phyloP scores from a whole-genome alignment of 1,284 basidiomycete species.

The Naganishia sp. region DNA sequence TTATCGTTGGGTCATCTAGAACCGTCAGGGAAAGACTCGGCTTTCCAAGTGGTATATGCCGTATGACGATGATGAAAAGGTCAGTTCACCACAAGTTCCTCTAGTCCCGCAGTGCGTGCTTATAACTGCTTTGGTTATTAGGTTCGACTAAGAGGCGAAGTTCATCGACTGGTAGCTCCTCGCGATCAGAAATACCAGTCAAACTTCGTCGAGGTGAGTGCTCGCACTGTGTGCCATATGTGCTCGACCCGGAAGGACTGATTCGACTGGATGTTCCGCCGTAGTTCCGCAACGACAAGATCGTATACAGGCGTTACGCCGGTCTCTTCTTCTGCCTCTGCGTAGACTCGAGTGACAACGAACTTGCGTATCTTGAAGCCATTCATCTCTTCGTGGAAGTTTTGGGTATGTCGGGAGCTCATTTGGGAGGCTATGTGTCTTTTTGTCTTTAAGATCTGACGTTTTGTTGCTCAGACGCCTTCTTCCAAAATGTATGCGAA shows the following conservation, averaged over 20 bases:
- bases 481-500: conserved; percentile 98
- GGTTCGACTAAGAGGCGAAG: conserved; percentile 90
- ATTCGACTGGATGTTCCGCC: neutral
- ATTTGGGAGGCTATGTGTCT: neutral
- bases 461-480: conserved; percentile 67
- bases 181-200: conserved; percentile 98
- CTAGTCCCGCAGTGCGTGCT: neutral
- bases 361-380: conserved; percentile 92
- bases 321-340: conserved; percentile 98
- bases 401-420: conserved; percentile 65
- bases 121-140: conserved; percentile 49
- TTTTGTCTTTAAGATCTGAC: neutral
- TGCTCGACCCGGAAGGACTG: conserved; percentile 4
- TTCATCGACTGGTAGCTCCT: conserved; percentile 92
- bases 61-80: conserved; percentile 94
- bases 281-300: conserved; percentile 92
- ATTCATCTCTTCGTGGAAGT: conserved; percentile 98
- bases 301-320: conserved; percentile 92
- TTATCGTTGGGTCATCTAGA: conserved; percentile 58
- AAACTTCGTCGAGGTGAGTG: conserved; percentile 92
- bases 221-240: neutral
- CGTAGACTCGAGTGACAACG: conserved; percentile 97
- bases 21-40: conserved; percentile 95
- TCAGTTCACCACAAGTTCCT: conserved; percentile 45
- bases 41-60: conserved; percentile 97